Base-by-base conservation (phyloP, 2,329 filamentous ascomycete genomes). In the Colletotrichum sp. region DNA sequence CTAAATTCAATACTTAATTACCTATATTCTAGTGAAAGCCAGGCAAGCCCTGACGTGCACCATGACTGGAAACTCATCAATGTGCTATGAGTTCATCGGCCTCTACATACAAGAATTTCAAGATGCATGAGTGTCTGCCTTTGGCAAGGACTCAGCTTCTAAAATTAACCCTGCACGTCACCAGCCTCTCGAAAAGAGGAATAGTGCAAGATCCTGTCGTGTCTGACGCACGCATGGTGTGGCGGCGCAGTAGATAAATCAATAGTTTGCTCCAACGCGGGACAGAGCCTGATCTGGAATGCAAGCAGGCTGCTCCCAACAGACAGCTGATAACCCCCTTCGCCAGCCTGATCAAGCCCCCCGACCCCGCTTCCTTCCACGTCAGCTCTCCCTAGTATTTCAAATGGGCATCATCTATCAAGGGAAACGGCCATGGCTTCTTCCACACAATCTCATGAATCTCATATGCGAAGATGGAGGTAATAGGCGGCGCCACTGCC, bases 351-450 rank as follows among this genome's bases (percentile, higher is more conserved):
- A 44, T n/a, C 39, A 44, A n/a, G 39, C 39, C 9, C 8, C 39
- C 9, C 9, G 5, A 44, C 39, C 39, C 39, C 18, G 39, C 9
- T 44, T 44, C 39, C 39, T n/a, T 44, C 18, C 39, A 44, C 39
- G 39, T 44, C 39, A 44, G 39, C 39, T 44, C 18, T 44, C 39
- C 8, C 39, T 44, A 5, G 18, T 44, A 44, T 6, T 44, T 12
- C 39, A n/a, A 44, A 44, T 44, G 5, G 39, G 39, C 39, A n/a
- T 9, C n/a, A 10, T 44, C 18, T 10, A 12, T n/a, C 39, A n/a
- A 10, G 5, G 39, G 3, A n/a, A 9, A 44, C 5, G 5, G 1
- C 39, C 16, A 44, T 44, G 39, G 9, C 18, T 0, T 44, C 0
- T 44, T 18, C 39, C 18, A 2, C 18, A 9, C 18, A 44, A 44